phyloP scores from a whole-genome alignment of 495 filamentous ascomycete genomes.

The Aspergillus olivimuriae region DNA sequence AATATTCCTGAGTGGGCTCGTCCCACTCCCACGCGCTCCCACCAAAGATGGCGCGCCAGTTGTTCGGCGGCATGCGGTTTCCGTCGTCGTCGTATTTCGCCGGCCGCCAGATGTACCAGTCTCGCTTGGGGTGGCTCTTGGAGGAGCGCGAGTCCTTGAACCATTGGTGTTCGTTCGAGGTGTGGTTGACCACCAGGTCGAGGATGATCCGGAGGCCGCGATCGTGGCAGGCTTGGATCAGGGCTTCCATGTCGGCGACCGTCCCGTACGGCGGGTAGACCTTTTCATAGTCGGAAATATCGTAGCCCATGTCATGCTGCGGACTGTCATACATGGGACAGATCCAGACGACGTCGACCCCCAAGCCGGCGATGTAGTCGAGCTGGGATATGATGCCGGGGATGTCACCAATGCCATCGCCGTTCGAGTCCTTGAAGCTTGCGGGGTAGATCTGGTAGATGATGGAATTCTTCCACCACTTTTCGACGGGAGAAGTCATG shows the following conservation, averaged over 20 bases:
- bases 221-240: conserved; percentile 43
- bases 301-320: conserved; percentile 48
- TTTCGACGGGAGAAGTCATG: conserved; percentile 1
- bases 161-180: conserved; percentile 51
- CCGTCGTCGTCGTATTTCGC: conserved; percentile 42
- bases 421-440: conserved; percentile 34
- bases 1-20: conserved; percentile 46
- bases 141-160: conserved; percentile 47
- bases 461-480: conserved; percentile 36
- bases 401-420: conserved; percentile 50
- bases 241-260: conserved; percentile 45
- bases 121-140: conserved; percentile 41
- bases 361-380: conserved; percentile 47
- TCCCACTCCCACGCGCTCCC: conserved; percentile 51
- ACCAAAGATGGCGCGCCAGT: conserved; percentile 50
- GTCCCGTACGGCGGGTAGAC: conserved; percentile 50
- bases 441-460: conserved; percentile 40
- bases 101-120: conserved; percentile 57
- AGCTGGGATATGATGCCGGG: conserved; percentile 52
- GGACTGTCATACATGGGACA: conserved; percentile 45
- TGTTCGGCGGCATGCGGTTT: conserved; percentile 51
- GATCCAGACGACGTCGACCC: conserved; percentile 36
- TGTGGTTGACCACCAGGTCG: conserved; percentile 57
- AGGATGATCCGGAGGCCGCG: conserved; percentile 49
- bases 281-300: conserved; percentile 54